Conservation (phyloP, 805 yeast genomes). For the Huiozyma naganishii region DNA sequence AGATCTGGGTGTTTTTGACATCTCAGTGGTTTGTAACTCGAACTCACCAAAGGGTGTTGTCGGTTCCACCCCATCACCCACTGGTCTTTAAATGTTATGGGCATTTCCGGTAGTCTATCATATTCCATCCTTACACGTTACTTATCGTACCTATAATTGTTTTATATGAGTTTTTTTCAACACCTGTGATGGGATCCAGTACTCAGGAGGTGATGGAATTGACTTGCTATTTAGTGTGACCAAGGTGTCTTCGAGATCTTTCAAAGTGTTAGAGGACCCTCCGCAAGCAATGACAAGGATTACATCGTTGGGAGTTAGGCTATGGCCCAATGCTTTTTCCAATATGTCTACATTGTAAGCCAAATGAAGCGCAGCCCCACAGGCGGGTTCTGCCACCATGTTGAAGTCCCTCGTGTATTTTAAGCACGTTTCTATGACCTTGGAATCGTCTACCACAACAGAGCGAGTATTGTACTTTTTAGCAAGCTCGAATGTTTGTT, state of each 20-base stretch:
- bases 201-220: no score
- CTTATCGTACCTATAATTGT: no score
- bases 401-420: constrained; percentile 41
- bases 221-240: neutral
- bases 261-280: constrained; percentile 31
- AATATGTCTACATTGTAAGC: constrained; percentile 29
- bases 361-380: constrained; percentile 57
- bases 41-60: no score
- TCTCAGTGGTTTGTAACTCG: no score
- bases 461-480: constrained; percentile 32
- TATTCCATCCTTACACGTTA: no score
- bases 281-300: constrained; percentile 54
- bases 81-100: no score
- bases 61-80: no score
- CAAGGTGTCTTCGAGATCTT: constrained; percentile 17
- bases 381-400: constrained; percentile 56
- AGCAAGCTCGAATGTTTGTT: constrained; percentile 37
- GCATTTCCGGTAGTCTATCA: no score
- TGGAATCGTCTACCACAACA: constrained; percentile 39
- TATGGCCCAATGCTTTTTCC: constrained; percentile 8
- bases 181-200: no score
- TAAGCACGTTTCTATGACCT: constrained; percentile 44
- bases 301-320: constrained; percentile 30
- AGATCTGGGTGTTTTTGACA: no score
- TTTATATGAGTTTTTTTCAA: no score